Conservation (phyloP, 176 grass and related monocot species). For the Triticum dicoccoides region DNA sequence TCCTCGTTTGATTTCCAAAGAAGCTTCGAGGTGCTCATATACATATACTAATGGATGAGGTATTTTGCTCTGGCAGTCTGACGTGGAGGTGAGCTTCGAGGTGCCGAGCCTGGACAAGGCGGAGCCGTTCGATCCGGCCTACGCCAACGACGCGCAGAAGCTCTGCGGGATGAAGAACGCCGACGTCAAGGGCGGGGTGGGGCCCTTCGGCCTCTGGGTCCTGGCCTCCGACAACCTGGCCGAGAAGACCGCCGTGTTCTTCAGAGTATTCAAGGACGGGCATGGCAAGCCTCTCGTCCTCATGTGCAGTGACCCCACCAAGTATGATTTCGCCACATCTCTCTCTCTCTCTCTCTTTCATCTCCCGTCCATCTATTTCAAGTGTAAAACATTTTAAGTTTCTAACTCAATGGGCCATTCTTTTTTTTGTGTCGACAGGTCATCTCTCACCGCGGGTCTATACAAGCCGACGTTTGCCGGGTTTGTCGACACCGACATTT, state of each 20-base stretch:
- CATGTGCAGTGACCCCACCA: slow-evolving; percentile 78
- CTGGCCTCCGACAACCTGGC: slow-evolving; percentile 39
- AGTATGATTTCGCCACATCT: slow-evolving; percentile 3
- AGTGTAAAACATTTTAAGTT: too few species aligned
- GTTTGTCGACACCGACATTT: slow-evolving; percentile 57
- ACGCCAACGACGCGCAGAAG: slow-evolving; percentile 39
- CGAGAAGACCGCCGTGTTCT: slow-evolving; percentile 65
- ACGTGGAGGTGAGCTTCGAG: slow-evolving; percentile 74
- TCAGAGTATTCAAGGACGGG: slow-evolving; percentile 50
- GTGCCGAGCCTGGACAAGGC: slow-evolving; percentile 57
- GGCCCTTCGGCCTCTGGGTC: slow-evolving; percentile 72
- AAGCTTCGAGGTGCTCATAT: neutral
- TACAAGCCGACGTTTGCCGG: slow-evolving; percentile 73
- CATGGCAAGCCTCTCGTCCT: slow-evolving; percentile 58
- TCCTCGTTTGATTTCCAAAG: neutral
- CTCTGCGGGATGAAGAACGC: slow-evolving; percentile 54
- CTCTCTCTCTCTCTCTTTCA: neutral
- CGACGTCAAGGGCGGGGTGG: slow-evolving; percentile 55
- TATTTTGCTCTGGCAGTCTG: slow-evolving; percentile 25
- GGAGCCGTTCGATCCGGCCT: slow-evolving; percentile 52
- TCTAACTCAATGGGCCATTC: neutral
- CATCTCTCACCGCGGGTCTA: slow-evolving; percentile 31
- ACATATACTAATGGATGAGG: too few species aligned
- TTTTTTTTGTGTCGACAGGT: slow-evolving; percentile 21
- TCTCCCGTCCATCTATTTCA: neutral